Evolutionary conservation across 225 moss, liverwort and hornwort species (phyloP), one percentile per base, ranked within the genome.

Genomic region (Thuidium tamariscinum): DNA sequence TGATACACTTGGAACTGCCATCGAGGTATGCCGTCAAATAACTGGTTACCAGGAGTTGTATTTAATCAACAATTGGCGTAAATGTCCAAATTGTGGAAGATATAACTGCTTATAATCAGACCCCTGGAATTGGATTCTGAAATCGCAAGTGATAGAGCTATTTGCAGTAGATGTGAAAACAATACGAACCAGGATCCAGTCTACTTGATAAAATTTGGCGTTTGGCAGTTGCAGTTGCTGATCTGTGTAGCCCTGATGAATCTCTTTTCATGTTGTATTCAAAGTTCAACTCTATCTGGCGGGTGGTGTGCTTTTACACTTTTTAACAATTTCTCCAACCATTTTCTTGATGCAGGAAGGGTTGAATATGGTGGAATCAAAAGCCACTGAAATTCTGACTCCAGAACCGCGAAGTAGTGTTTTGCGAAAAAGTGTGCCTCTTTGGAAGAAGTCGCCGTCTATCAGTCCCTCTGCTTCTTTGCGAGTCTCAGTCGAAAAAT

Each of bases 1-100:
- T 73, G 96, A 97, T 86, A 97, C 95, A 19, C 95, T 97, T 87
- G 97, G 97, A 84, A 94, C 91, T 80, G 97, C 97, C 79, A 95
- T 97, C 72, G 96, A 97, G 96, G 97, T 97, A 91, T 77, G 84
- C 80, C 29, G 77, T 86, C 77, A 66, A 74, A 13, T 60, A 52
- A 48, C 56, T 84, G 49, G 64, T 54, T 70, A n/a, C 69, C 26
- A 26, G 46, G 61, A 70, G 20, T 75, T 63, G 39, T 37, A 44
- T 55, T 32, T 20, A 32, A 46, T 82, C 52, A 73, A 82, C 13
- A 18, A 44, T 60, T 79, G 21, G 44, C 21, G 49, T 46, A n/a
- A 49, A 49, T 81, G 49, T 26, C 17, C 48, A 22, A 63, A 48
- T 64, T 20, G 20, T 44, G 30, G 70, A 52, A 55, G 59, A 84